Conservation (phyloP, 768 basidiomycete genomes). For the Rhizopogon vesiculosus region DNA sequence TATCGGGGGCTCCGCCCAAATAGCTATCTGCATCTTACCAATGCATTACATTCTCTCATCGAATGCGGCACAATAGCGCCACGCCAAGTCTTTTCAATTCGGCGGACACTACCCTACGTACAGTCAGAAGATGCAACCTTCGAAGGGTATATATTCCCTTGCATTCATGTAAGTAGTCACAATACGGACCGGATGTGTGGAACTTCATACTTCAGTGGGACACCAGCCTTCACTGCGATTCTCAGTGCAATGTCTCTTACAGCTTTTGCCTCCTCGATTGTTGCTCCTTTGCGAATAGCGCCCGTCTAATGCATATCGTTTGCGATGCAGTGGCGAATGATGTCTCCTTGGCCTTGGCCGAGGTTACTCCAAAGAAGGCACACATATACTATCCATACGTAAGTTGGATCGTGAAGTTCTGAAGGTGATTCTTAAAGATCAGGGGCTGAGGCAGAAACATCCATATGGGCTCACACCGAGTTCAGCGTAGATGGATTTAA, state of each 20-base stretch:
- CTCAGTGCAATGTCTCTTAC: conserved; percentile 53
- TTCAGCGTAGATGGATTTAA: conserved; percentile 55
- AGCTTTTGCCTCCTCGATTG: conserved; percentile 44
- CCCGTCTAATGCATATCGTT: conserved; percentile 59
- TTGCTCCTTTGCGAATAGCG: conserved; percentile 54
- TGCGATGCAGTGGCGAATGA: conserved; percentile 55
- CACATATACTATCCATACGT: conserved; percentile 53
- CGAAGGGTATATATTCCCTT: background rate
- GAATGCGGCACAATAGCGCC: no score
- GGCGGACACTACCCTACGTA: background rate
- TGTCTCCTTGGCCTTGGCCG: conserved; percentile 40
- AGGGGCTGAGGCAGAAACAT: background rate
- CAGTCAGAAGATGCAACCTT: background rate
- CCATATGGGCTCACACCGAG: conserved; percentile 40
- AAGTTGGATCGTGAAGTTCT: conserved; percentile 51
- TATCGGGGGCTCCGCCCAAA: no score
- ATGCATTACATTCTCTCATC: no score
- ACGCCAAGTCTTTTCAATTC: background rate
- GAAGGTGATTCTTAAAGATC: background rate
- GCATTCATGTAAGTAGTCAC: background rate
- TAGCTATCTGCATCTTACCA: no score
- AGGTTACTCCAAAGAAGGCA: conserved; percentile 40
- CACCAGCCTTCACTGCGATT: conserved; percentile 41
- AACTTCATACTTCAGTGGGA: conserved; percentile 49
- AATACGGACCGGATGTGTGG: conserved; percentile 33